Percentiles rank a stretch among this genome's conserved stretches.
phyloP scores from a whole-genome alignment of 345 rosid species.

The Lepidium aucheri region DNA sequence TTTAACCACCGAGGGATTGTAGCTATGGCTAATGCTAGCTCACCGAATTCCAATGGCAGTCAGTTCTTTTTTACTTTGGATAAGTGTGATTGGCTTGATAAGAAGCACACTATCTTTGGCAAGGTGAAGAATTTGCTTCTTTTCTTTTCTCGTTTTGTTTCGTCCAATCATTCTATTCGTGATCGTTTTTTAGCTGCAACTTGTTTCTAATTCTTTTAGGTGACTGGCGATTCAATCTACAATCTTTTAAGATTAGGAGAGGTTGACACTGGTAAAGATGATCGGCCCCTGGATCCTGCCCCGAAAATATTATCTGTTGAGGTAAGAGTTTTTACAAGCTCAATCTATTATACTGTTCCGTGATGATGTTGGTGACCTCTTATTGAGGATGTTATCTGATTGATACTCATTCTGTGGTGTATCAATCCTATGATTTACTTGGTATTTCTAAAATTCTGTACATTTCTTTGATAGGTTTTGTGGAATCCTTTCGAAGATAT shows the following conservation, averaged over 20 bases:
- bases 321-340: slow-evolving; percentile 30
- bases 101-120: slow-evolving; percentile 74
- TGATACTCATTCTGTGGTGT: not conserved
- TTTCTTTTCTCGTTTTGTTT: not conserved
- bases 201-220: slow-evolving; percentile 35
- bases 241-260: slow-evolving; percentile 75
- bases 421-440: slow-evolving; percentile 4
- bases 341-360: not conserved
- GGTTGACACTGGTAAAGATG: slow-evolving; percentile 66
- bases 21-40: slow-evolving; percentile 86
- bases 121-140: slow-evolving; percentile 41
- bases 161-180: not conserved
- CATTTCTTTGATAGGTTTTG: slow-evolving; percentile 43
- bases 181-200: slow-evolving; percentile 1
- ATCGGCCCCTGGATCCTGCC: slow-evolving; percentile 71
- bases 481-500: slow-evolving; percentile 98
- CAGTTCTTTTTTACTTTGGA: slow-evolving; percentile 92
- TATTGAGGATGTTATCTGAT: not conserved
- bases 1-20: slow-evolving; percentile 89
- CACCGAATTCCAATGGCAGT: slow-evolving; percentile 82
- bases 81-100: slow-evolving; percentile 87
- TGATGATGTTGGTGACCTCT: not conserved
- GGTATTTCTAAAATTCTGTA: not conserved
- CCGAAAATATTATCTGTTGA: slow-evolving; percentile 72
- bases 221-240: slow-evolving; percentile 81